Conservation (phyloP, 805 yeast species). For the Debaryomyces prosopidis region DNA sequence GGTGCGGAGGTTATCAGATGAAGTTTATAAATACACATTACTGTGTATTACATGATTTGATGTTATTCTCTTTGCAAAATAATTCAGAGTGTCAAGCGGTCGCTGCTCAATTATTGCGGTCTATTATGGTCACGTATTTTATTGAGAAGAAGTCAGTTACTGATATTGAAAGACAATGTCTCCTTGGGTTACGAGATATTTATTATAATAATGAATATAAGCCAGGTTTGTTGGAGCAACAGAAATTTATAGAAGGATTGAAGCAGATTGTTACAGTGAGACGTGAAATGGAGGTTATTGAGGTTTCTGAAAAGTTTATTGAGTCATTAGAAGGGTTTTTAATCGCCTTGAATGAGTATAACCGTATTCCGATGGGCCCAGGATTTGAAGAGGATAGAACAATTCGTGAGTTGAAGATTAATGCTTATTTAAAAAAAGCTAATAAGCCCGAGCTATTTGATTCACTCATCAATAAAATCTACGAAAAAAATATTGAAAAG, state of each 20-base stretch:
- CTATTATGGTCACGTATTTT: slow-evolving; percentile 66
- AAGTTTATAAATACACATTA: slow-evolving; percentile 58
- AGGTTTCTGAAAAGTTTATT: slow-evolving; percentile 49
- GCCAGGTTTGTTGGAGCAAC: slow-evolving; percentile 57
- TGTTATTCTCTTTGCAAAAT: slow-evolving; percentile 68
- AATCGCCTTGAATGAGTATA: slow-evolving; percentile 63
- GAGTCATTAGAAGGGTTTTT: slow-evolving; percentile 61
- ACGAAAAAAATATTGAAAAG: slow-evolving; percentile 59
- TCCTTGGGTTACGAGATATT: slow-evolving; percentile 62
- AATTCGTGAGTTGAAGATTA: slow-evolving; percentile 72
- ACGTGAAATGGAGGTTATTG: slow-evolving; percentile 63
- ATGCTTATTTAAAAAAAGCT: slow-evolving; percentile 74
- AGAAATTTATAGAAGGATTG: slow-evolving; percentile 52
- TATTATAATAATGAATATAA: slow-evolving; percentile 58
- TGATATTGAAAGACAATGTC: slow-evolving; percentile 63
- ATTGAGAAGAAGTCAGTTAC: slow-evolving; percentile 54
- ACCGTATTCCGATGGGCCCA: slow-evolving; percentile 73
- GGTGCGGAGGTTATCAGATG: slow-evolving; percentile 71
- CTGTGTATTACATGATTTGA: slow-evolving; percentile 61
- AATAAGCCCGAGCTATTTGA: slow-evolving; percentile 78
- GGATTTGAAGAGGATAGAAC: slow-evolving; percentile 88
- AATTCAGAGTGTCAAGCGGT: slow-evolving; percentile 59
- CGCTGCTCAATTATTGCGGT: slow-evolving; percentile 70
- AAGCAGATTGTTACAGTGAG: slow-evolving; percentile 53
- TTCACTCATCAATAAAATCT: slow-evolving; percentile 75